Evolutionary conservation across 257 asterid genomes (phyloP), one percentile per base, ranked within the genome.

Genomic region (Fraxinus excelsior): DNA sequence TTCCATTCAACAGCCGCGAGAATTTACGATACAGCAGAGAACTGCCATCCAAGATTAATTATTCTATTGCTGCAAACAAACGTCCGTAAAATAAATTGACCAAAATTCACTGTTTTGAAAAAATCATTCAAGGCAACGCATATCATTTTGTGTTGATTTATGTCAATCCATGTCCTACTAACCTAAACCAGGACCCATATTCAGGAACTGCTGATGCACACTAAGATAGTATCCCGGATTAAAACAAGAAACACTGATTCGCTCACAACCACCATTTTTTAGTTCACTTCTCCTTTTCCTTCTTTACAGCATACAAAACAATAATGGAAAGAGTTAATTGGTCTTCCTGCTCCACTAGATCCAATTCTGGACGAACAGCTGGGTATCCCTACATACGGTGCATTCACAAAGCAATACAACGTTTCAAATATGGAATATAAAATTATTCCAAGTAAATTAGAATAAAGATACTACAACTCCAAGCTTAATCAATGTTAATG

Each of bases 301-400:
- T 18, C 21, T 51, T 51, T 51, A 51, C 7, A 51, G 3, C 60
- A n/a, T n/a, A 51, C 60, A 51, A 51, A 14, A 51, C 0, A 46
- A 16, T 12, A 46, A 46, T 12, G 14, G 21, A 46, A n/a, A n/a
- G 99, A 10, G 98, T 95, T 77, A 93, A 72, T 60, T 93, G 98
- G 85, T 95, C 98, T 82, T 93, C 97, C 83, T 86, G 90, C 81
- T 95, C 98, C 75, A 93, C 99, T 25, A 95, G 88, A 84, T 95
- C 99, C 79, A 95, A 77, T 38, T 93, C 98, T 25, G 94, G 92
- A 19, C 96, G 92, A 75, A 91, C 91, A 53, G 97, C 98, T 0
- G 94, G 97, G 80, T 90, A 73, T 5, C 96, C 97, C 97, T 94
- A 82, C 62, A 81, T 40, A 26, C 53, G 34, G 78, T 67, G 77